Base-by-base conservation (phyloP, 495 filamentous ascomycete species). In the Hyphodiscus hymeniophilus region DNA sequence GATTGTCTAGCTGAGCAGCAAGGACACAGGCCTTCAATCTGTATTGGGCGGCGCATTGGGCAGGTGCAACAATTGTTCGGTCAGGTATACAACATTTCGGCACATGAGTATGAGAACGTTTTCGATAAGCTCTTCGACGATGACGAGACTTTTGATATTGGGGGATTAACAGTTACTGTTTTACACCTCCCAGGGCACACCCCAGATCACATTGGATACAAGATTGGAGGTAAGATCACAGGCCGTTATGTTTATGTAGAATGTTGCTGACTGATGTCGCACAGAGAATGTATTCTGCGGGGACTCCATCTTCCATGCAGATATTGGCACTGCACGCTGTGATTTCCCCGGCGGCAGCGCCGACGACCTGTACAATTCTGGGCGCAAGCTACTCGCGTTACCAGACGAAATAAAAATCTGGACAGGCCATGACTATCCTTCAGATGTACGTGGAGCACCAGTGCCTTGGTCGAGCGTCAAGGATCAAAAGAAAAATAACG, bases 101-200 rank as follows among this genome's bases (percentile, higher is more conserved):
- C 21, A 18, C 45, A 57, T 0, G 73, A 81, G 48, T 67, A 62
- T 23, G 42, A 61, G 0, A 49, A 52, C 8, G 71, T 62, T 1
- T 82, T 81, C 45, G 75, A 76, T 35, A 62, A 63, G 11, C 55
- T 77, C 4, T 70, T 74, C 8, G 65, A 77, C 0, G 76, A 81
- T 42, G 68, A 75, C 21, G 74, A 79, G 49, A 46, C 33, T 0
- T 79, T 81, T 42, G 1, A 36, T 1, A 63, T 82, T 23, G 79
- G 79, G 0, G 41, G 59, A 1, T 15, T 82, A 6, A 55, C 59
- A 11, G 72, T 56, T 0, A 66, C 47, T 15, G 74, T 66, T 0
- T 50, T 79, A 0, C 74, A 80, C 55, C 62, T 82, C 1, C 79
- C 79, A 0, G 79, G 79, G 0, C 79, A 82, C 53, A 82, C 77